Base-by-base conservation (phyloP, 2,329 filamentous ascomycete species). In the Paracorniculantispora psalliotae region DNA sequence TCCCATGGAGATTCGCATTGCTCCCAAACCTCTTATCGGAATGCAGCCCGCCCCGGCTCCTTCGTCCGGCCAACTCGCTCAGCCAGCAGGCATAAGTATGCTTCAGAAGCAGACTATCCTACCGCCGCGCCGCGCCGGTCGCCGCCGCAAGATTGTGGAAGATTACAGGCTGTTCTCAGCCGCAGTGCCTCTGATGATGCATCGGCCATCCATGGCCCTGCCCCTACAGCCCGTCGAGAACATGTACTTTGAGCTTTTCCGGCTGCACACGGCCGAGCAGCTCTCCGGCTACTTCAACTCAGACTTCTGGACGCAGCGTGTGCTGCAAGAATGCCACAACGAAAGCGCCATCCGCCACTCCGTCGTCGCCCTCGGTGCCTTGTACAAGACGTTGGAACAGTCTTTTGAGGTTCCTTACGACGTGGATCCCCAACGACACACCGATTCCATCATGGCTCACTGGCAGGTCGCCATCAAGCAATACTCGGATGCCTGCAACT, bases 251-350 rank as follows among this genome's bases (percentile, higher is more conserved):
- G 79, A 84, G 59, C 72, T 87, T 13, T 88, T 88, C 65, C 79
- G 81, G 44, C 75, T 79, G 26, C 82, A 83, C 46, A 87, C 86
- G 0, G 82, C 85, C 1, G 80, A 73, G 49, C 84, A 87, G 65
- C 73, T 89, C 7, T 87, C 85, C 0, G 85, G 86, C 13, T 88
- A 85, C 67, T 89, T 89, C 61, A 83, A 88, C 66, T 82, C 80
- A 21, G 76, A 79, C 1, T 89, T 89, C 66, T 89, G 86, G 86
- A 84, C 79, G 1, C 76, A 79, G 46, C 79, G 81, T 35, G 84
- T 89, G 1, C 69, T 88, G 10, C 82, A 85, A 64, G 84, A 85
- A 68, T 87, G 84, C 55, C 83, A 88, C 63, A 76, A 77, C 0
- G 82, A 87, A 66, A 73, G 79, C 13, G 79, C 85, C 26, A 84